These are phyloP conservation scores for Apiospora marii DNA, from an alignment of 2,329 filamentous ascomycete genomes.

Conservation along the genomic window DNA sequence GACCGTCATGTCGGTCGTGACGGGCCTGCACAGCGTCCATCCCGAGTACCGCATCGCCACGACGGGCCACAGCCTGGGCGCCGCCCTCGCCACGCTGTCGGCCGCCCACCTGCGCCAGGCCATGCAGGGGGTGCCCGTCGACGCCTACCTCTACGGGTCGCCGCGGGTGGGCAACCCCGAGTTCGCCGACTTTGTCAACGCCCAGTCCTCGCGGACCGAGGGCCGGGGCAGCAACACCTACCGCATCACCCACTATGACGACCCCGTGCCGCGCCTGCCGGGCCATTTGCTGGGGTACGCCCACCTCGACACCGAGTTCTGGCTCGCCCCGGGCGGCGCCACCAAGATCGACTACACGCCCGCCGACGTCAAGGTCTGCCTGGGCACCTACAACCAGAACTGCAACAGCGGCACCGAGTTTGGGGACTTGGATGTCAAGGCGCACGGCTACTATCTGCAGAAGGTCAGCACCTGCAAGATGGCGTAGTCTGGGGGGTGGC, in stretches of 20 bases:
- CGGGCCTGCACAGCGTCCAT: conserved; percentile 27
- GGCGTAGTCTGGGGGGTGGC: background rate
- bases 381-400: conserved; percentile 52
- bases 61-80: conserved; percentile 42
- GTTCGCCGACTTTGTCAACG: conserved; percentile 39
- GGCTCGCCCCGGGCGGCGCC: background rate
- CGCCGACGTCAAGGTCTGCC: conserved; percentile 54
- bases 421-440: conserved; percentile 50
- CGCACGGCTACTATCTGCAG: conserved; percentile 60
- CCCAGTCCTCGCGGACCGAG: conserved; percentile 19
- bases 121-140: conserved; percentile 30
- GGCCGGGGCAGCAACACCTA: conserved; percentile 24
- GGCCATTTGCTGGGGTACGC: conserved; percentile 24
- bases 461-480: conserved; percentile 48
- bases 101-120: conserved; percentile 34
- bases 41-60: conserved; percentile 37
- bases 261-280: conserved; percentile 31
- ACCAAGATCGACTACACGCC: conserved; percentile 47
- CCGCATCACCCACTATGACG: conserved; percentile 30
- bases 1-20: conserved; percentile 32
- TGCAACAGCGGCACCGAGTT: conserved; percentile 58
- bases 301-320: conserved; percentile 22
- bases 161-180: conserved; percentile 40
- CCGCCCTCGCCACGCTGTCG: conserved; percentile 38
- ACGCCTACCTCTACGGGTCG: conserved; percentile 41